Percentiles rank a stretch among this genome's conserved stretches.
phyloP scores from a whole-genome alignment of 1,139 yeast genomes.

The Pichia sp. region DNA sequence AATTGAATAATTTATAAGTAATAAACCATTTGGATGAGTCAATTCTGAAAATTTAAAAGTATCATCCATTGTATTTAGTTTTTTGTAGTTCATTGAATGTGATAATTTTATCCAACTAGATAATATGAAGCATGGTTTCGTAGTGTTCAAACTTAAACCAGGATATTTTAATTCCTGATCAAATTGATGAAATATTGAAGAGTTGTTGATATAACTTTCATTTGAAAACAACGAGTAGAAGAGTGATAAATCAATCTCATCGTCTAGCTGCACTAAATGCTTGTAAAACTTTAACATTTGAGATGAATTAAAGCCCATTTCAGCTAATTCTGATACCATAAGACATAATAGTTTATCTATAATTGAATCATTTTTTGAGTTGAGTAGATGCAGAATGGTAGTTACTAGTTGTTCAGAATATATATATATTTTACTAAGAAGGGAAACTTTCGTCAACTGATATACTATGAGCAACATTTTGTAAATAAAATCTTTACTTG shows the following conservation, averaged over 20 bases:
- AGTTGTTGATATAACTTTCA: background rate
- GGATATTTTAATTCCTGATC: background rate
- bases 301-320: slow-evolving; percentile 1
- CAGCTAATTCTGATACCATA: slow-evolving; percentile 4
- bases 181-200: slow-evolving; percentile 2
- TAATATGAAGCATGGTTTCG: slow-evolving; percentile 1
- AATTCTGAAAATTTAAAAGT: slow-evolving; percentile 1
- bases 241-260: background rate
- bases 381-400: background rate
- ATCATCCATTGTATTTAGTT: background rate
- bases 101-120: slow-evolving; percentile 7
- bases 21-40: background rate
- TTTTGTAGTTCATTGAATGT: background rate
- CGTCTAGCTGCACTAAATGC: background rate
- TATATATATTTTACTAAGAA: slow-evolving; percentile 3
- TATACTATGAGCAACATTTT: slow-evolving; percentile 2
- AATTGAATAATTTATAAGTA: slow-evolving; percentile 13
- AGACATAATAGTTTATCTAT: background rate
- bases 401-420: slow-evolving; percentile 2
- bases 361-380: background rate
- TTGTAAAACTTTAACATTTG: slow-evolving; percentile 1
- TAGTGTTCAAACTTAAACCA: background rate
- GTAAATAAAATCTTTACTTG: background rate
- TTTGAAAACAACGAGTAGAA: background rate
- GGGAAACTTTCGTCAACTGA: slow-evolving; percentile 4